Conservation (phyloP, 306 rosid species). For the Neltuma alba region DNA sequence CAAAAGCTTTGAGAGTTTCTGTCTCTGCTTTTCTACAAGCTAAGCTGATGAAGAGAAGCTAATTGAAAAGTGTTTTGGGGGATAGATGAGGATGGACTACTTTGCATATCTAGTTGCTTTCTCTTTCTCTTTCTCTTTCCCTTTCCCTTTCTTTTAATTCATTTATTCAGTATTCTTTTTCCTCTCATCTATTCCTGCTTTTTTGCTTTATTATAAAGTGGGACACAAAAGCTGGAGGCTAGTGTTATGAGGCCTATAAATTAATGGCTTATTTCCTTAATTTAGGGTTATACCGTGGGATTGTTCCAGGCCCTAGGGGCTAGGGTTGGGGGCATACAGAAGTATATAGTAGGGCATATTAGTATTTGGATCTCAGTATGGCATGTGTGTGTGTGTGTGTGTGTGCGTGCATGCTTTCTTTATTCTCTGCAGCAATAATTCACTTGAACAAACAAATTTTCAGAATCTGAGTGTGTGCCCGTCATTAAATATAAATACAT, state of each 20-base stretch:
- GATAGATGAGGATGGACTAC: constrained; percentile 56
- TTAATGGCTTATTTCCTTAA: constrained; percentile 54
- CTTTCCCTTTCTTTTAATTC: constrained; percentile 17
- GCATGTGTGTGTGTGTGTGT: too few relatives aligned
- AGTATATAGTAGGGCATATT: constrained; percentile 32
- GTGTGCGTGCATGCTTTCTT: constrained; percentile 26
- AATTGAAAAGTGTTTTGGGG: constrained; percentile 6
- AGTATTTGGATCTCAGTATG: constrained; percentile 40
- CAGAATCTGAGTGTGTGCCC: constrained; percentile 51
- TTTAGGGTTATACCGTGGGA: constrained; percentile 62
- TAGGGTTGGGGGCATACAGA: constrained; percentile 41
- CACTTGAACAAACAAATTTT: constrained; percentile 47
- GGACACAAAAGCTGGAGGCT: constrained; percentile 61
- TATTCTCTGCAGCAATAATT: constrained; percentile 54
- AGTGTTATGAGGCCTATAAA: constrained; percentile 51
- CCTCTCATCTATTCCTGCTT: constrained; percentile 35
- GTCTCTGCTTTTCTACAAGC: constrained; percentile 49
- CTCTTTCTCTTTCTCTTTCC: constrained; percentile 35
- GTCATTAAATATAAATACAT: constrained; percentile 30
- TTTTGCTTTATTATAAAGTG: constrained; percentile 58
- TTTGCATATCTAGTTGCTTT: constrained; percentile 52
- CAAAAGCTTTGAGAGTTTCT: constrained; percentile 54
- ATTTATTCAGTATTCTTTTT: constrained; percentile 53
- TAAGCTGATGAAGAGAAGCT: constrained; percentile 38
- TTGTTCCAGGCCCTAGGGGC: constrained; percentile 43